Percentiles rank a stretch among this genome's conserved stretches.
Evolutionary conservation across 768 basidiomycete genomes (phyloP).

Genomic region (Pisolithus tinctorius): DNA sequence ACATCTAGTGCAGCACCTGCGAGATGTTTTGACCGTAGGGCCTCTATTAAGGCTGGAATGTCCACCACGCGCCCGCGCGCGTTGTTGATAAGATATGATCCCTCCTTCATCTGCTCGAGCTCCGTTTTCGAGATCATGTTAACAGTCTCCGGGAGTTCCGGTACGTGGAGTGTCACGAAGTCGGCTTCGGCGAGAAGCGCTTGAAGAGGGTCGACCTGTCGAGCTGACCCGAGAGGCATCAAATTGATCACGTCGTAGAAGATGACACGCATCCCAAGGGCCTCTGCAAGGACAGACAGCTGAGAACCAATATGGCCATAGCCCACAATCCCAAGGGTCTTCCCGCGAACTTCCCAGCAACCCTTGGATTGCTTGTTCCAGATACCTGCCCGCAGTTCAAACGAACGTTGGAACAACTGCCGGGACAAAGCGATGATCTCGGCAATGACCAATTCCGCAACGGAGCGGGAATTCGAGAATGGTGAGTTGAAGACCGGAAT

Average conservation of each 20-base stretch:
- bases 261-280: slow-evolving; percentile 91
- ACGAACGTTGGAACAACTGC: slow-evolving; percentile 83
- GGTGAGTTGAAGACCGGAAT: slow-evolving; percentile 99
- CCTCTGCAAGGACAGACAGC: slow-evolving; percentile 92
- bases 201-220: slow-evolving; percentile 76
- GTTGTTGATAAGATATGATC: slow-evolving; percentile 96
- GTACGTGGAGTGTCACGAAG: slow-evolving; percentile 94
- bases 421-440: slow-evolving; percentile 93
- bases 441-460: slow-evolving; percentile 93
- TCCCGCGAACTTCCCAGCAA: slow-evolving; percentile 97
- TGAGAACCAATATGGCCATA: slow-evolving; percentile 99
- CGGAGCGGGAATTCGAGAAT: slow-evolving; percentile 97
- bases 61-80: slow-evolving; percentile 94
- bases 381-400: slow-evolving; percentile 80
- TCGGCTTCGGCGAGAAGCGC: slow-evolving; percentile 75
- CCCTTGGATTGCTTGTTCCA: slow-evolving; percentile 99
- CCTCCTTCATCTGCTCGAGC: slow-evolving; percentile 88
- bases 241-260: slow-evolving; percentile 95
- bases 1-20: slow-evolving; percentile 90
- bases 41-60: slow-evolving; percentile 80
- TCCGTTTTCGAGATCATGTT: slow-evolving; percentile 82
- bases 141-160: slow-evolving; percentile 92
- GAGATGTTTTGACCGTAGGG: slow-evolving; percentile 80
- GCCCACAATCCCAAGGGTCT: slow-evolving; percentile 95
- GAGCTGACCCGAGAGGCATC: slow-evolving; percentile 95